Conservation (phyloP, 177 flowering plant genomes). For the Vitis hybrid region DNA sequence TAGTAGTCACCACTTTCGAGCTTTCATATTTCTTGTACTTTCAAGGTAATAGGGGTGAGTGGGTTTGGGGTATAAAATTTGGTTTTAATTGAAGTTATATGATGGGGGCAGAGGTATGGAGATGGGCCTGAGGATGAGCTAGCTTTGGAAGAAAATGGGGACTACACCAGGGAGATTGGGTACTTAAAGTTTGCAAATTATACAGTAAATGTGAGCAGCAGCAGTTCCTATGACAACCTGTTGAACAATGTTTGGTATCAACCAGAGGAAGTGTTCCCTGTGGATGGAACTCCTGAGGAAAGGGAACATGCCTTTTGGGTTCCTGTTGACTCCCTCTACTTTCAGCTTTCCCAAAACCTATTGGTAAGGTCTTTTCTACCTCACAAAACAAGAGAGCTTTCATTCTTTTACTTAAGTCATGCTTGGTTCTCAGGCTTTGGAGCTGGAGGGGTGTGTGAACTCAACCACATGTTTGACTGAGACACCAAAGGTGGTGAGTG, state of each 20-base stretch:
- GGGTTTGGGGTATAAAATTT: neutral
- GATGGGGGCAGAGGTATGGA: conserved; percentile 24
- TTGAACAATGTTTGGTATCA: conserved; percentile 33
- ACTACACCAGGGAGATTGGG: conserved; percentile 24
- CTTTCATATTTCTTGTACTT: neutral
- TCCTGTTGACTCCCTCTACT: conserved; percentile 22
- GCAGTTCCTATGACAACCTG: conserved; percentile 13
- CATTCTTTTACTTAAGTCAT: too few species aligned
- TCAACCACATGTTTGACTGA: too few species aligned
- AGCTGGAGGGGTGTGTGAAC: too few species aligned
- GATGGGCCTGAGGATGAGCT: conserved; percentile 26
- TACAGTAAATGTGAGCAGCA: conserved; percentile 2
- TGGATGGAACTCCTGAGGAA: conserved; percentile 27
- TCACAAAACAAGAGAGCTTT: too few species aligned
- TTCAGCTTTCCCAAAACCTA: conserved; percentile 10
- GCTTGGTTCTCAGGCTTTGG: too few species aligned
- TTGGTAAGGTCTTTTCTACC: conserved; percentile 4
- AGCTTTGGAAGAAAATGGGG: conserved; percentile 21
- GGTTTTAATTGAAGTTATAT: neutral
- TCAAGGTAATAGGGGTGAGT: too few species aligned
- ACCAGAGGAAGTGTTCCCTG: conserved; percentile 34
- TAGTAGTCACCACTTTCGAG: neutral
- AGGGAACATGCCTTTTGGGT: conserved; percentile 32
- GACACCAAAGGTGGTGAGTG: too few species aligned
- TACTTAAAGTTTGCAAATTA: conserved; percentile 20